Conservation (phyloP, 805 yeast genomes). For the Candida suzukii region DNA sequence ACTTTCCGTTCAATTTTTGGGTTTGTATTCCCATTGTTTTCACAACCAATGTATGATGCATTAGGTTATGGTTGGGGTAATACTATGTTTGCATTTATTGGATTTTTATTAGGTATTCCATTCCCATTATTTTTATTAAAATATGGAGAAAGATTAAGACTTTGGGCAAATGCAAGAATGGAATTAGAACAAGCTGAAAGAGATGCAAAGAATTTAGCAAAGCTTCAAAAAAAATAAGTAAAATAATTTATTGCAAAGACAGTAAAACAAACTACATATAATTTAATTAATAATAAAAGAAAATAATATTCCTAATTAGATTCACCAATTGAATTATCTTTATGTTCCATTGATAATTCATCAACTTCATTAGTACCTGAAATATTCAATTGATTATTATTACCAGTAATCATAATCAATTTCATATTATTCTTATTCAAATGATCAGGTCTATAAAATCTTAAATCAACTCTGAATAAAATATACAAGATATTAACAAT, state of each 20-base stretch:
- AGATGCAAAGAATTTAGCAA: conserved; percentile 34
- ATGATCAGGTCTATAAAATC: conserved; percentile 72
- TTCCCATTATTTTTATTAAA: conserved; percentile 51
- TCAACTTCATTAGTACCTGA: not conserved
- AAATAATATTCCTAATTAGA: not conserved
- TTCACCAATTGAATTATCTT: not conserved
- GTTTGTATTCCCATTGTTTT: conserved; percentile 58
- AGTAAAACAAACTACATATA: not conserved
- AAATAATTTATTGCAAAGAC: not conserved
- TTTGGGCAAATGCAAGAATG: conserved; percentile 48
- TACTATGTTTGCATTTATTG: conserved; percentile 52
- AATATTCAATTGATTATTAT: too few relatives aligned
- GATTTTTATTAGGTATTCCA: conserved; percentile 51
- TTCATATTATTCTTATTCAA: too few relatives aligned
- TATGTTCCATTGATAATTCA: not conserved
- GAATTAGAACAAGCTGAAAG: conserved; percentile 39
- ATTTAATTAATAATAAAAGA: not conserved
- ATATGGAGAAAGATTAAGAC: conserved; percentile 50
- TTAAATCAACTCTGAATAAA: conserved; percentile 60
- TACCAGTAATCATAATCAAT: too few relatives aligned
- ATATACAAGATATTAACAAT: conserved; percentile 50
- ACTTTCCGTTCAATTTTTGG: conserved; percentile 57
- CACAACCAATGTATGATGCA: conserved; percentile 42
- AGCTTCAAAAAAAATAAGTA: conserved; percentile 14
- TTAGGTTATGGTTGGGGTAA: conserved; percentile 69